Percentiles rank a stretch among this genome's conserved stretches.
Evolutionary conservation across 352 stramenopile genomes (phyloP).

Genomic region (Pseudoperonospora humuli): DNA sequence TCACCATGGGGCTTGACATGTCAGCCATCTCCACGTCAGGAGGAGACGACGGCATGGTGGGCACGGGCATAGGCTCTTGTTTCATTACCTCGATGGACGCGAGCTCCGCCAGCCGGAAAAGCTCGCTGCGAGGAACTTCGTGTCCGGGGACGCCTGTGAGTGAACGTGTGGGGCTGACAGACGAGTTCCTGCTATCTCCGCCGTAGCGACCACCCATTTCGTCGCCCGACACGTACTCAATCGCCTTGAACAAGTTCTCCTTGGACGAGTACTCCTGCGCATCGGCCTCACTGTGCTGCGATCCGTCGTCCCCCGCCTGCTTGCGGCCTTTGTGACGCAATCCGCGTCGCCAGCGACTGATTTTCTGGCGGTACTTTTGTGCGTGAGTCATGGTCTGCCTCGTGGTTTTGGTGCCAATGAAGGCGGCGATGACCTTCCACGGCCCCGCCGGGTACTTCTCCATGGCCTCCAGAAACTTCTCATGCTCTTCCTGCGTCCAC

Average conservation of each 20-base stretch:
- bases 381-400: conserved; percentile 91
- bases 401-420: conserved; percentile 80
- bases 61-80: conserved; percentile 29
- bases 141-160: conserved; percentile 21
- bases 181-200: conserved; percentile 6
- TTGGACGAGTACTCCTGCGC: conserved; percentile 39
- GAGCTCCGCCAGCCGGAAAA: conserved; percentile 69
- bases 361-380: conserved; percentile 83
- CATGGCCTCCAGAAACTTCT: conserved; percentile 81
- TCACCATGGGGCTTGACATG: conserved; percentile 29
- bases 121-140: conserved; percentile 36
- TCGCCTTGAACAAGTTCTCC: conserved; percentile 52
- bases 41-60: conserved; percentile 11
- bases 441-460: conserved; percentile 78
- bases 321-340: conserved; percentile 76
- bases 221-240: conserved; percentile 56
- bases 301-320: conserved; percentile 33
- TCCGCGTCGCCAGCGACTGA: conserved; percentile 56
- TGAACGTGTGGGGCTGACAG: conserved; percentile 28
- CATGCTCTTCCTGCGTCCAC: conserved; percentile 82
- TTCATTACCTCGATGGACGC: conserved; percentile 75
- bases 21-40: conserved; percentile 36
- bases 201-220: conserved; percentile 28
- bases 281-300: conserved; percentile 33
- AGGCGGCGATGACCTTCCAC: conserved; percentile 82